Evolutionary conservation across 805 yeast genomes (phyloP).

Genomic region (Sungouiella thailandica): DNA sequence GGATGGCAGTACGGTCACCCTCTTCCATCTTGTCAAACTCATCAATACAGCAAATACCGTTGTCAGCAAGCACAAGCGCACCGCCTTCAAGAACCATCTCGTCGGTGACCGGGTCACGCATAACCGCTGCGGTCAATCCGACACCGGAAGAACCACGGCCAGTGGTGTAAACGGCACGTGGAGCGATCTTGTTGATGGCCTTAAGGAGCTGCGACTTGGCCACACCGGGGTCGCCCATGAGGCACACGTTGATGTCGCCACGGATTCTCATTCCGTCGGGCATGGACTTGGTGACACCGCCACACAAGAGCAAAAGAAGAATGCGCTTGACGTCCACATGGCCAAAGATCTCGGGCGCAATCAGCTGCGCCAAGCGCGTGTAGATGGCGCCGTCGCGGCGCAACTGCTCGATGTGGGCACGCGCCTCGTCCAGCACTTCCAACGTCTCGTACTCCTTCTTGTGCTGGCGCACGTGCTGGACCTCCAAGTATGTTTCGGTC

Average conservation of each 20-base stretch:
- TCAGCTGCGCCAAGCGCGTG: conserved; percentile 74
- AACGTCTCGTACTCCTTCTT: conserved; percentile 77
- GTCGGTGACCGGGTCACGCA: conserved; percentile 98
- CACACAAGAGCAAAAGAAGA: conserved; percentile 73
- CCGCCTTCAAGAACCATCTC: conserved; percentile 99
- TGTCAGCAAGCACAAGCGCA: conserved; percentile 93
- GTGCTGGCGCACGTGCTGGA: conserved; percentile 80
- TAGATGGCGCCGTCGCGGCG: conserved; percentile 66
- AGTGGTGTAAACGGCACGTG: conserved; percentile 94
- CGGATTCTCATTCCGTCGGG: conserved; percentile 97
- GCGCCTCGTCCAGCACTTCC: conserved; percentile 53
- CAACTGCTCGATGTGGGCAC: conserved; percentile 50
- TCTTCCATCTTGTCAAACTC: conserved; percentile 99
- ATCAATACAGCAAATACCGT: conserved; percentile 97
- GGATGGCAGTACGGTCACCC: conserved; percentile 92
- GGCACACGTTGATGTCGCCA: conserved; percentile 92
- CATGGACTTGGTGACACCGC: conserved; percentile 91
- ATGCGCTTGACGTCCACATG: conserved; percentile 93
- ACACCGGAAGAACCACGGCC: conserved; percentile 99
- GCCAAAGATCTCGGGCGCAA: conserved; percentile 97
- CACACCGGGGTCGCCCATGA: conserved; percentile 99
- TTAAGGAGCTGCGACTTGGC: conserved; percentile 96
- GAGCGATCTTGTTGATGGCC: conserved; percentile 87
- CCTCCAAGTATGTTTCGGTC: conserved; percentile 90
- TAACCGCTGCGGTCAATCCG: conserved; percentile 97